Evolutionary conservation across 1,284 basidiomycete species (phyloP).

Genomic region (Agaricales sp.): DNA sequence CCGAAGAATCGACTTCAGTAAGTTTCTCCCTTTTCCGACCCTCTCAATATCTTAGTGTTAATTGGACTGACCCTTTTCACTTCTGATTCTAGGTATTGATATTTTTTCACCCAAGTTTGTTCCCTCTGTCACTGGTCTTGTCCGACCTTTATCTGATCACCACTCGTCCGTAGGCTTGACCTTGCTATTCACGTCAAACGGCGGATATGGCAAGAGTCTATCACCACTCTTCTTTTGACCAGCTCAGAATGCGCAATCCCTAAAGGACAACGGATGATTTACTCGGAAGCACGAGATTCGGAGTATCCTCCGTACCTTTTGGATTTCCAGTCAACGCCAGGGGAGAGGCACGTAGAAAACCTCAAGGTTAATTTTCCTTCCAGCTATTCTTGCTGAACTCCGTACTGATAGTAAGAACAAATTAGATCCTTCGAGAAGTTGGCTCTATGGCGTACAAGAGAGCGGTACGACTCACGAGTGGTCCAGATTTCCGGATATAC

Average conservation of each 20-base stretch:
- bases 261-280: conserved; percentile 45
- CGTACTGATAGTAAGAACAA: conserved; percentile 10
- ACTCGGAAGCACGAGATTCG: conserved; percentile 43
- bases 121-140: not conserved
- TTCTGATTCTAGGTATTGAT: conserved; percentile 69
- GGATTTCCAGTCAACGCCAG: conserved; percentile 56
- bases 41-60: conserved; percentile 1
- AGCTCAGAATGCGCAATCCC: conserved; percentile 54
- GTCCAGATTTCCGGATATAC: conserved; percentile 37
- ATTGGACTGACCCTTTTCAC: not conserved
- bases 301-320: conserved; percentile 69
- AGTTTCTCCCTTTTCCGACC: conserved; percentile 14
- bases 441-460: conserved; percentile 42
- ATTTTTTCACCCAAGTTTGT: conserved; percentile 64
- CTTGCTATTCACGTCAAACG: conserved; percentile 55
- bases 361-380: conserved; percentile 44
- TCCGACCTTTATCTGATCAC: conserved; percentile 1
- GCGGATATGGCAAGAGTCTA: conserved; percentile 78
- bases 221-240: conserved; percentile 60
- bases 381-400: conserved; percentile 1
- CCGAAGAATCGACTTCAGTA: conserved; percentile 68
- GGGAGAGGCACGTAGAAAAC: conserved; percentile 73
- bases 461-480: conserved; percentile 35
- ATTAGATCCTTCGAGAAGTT: conserved; percentile 61
- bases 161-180: conserved; percentile 11